Conservation (phyloP, 768 basidiomycete genomes). For the Rhizopogon salebrosus region DNA sequence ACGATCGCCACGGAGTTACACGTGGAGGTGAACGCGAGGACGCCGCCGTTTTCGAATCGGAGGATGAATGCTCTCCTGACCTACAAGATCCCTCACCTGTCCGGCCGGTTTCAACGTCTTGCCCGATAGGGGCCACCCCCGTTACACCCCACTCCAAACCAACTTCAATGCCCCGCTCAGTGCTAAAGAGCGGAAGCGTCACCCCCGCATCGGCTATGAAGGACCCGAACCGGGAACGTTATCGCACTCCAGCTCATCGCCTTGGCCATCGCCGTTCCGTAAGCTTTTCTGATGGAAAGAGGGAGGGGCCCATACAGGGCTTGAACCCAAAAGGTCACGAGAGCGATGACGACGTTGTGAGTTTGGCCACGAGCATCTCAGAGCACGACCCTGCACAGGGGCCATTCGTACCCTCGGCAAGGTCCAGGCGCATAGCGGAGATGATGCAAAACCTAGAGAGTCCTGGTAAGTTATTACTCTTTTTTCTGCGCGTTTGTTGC, state of each 20-base stretch:
- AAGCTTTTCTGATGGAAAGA: slow-evolving; percentile 94
- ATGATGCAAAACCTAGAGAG: slow-evolving; percentile 74
- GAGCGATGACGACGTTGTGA: slow-evolving; percentile 30
- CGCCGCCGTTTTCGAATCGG: slow-evolving; percentile 22
- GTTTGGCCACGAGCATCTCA: slow-evolving; percentile 10
- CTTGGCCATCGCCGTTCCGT: slow-evolving; percentile 72
- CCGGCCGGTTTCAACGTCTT: background rate
- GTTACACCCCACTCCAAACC: slow-evolving; percentile 10
- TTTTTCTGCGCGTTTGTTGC: background rate
- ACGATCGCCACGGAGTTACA: slow-evolving; percentile 16
- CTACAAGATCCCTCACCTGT: slow-evolving; percentile 2
- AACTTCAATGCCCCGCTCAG: slow-evolving; percentile 32
- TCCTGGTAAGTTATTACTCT: slow-evolving; percentile 42
- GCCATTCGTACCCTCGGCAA: slow-evolving; percentile 48
- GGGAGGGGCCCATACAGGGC: slow-evolving; percentile 82
- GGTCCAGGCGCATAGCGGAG: slow-evolving; percentile 78
- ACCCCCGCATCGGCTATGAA: slow-evolving; percentile 61
- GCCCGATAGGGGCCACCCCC: slow-evolving; percentile 15
- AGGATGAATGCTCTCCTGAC: slow-evolving; percentile 31
- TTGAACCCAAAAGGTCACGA: slow-evolving; percentile 34
- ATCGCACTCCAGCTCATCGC: slow-evolving; percentile 51
- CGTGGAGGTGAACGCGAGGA: slow-evolving; percentile 5
- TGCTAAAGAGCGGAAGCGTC: slow-evolving; percentile 36
- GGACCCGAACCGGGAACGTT: slow-evolving; percentile 40
- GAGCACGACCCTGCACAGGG: slow-evolving; percentile 15